These are phyloP conservation scores for Oenanthe sinensis DNA, from an alignment of 129 eudicot genomes.

Conservation along the genomic window DNA sequence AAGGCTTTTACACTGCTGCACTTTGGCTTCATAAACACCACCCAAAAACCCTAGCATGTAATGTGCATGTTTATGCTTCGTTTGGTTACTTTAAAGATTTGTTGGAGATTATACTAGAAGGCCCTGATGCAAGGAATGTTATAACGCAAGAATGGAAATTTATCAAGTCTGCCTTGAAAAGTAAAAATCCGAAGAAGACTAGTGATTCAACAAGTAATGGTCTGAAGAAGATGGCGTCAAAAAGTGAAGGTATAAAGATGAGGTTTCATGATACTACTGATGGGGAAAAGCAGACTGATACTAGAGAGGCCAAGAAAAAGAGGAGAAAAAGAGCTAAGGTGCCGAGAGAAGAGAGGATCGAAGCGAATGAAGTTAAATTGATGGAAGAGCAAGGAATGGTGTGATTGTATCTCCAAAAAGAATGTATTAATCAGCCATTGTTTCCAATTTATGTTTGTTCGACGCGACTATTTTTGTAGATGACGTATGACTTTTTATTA, in stretches of 20 bases:
- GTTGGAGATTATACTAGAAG: conserved; percentile 32
- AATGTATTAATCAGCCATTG: too few species aligned
- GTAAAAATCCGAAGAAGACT: not conserved
- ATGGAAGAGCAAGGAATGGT: too few species aligned
- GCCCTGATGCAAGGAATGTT: conserved; percentile 17
- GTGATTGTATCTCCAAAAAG: too few species aligned
- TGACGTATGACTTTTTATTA: too few species aligned
- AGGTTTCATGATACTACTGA: not conserved
- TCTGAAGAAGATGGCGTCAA: too few species aligned
- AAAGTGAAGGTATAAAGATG: not conserved
- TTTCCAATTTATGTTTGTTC: too few species aligned
- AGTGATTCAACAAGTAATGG: too few species aligned
- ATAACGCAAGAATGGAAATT: not conserved
- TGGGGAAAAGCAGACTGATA: not conserved
- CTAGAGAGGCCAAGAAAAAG: not conserved
- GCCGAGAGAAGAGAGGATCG: conserved; percentile 17
- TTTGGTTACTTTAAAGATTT: conserved; percentile 43
- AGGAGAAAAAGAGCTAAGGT: not conserved
- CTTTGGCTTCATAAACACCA: conserved; percentile 33
- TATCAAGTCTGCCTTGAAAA: not conserved
- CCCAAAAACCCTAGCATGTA: conserved; percentile 34
- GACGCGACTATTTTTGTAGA: too few species aligned
- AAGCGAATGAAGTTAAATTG: conserved; percentile 19
- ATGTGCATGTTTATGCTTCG: conserved; percentile 21
- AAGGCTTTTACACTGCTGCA: conserved; percentile 26